Evolutionary conservation across 1,139 yeast genomes (phyloP).

Genomic region (Groenewaldozyma sp.): DNA sequence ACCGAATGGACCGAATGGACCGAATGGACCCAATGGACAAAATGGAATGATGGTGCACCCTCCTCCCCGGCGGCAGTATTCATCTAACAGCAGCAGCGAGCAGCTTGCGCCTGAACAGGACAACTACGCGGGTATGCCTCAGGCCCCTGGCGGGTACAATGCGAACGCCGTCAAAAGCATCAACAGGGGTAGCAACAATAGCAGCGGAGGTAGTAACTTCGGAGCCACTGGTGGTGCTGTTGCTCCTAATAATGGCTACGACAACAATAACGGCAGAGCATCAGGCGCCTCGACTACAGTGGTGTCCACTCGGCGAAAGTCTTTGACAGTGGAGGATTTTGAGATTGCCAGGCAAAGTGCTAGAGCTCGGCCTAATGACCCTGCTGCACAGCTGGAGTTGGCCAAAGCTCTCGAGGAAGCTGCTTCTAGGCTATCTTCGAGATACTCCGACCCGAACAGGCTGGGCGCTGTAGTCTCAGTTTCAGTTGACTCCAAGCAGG

Average conservation of each 20-base stretch:
- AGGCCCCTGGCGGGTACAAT: no score
- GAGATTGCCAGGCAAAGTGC: conserved; percentile 26
- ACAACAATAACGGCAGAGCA: no score
- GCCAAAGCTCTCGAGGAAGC: conserved; percentile 33
- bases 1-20: background rate
- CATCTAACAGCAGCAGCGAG: background rate
- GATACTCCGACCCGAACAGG: conserved; percentile 28
- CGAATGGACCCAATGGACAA: background rate
- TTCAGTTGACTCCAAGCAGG: conserved; percentile 34
- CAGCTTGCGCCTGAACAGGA: background rate
- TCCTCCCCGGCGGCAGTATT: conserved; percentile 23
- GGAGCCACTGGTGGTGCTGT: background rate
- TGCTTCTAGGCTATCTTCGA: conserved; percentile 22
- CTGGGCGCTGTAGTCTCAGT: conserved; percentile 16
- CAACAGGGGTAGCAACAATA: background rate
- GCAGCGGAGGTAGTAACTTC: background rate
- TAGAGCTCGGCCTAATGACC: conserved; percentile 24
- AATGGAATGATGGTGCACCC: conserved; percentile 12
- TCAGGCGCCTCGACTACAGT: background rate
- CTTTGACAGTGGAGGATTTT: conserved; percentile 23
- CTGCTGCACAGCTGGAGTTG: conserved; percentile 28
- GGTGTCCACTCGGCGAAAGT: conserved; percentile 5
- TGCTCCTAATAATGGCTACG: conserved; percentile 11
- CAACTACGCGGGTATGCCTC: background rate
- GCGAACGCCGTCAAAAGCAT: background rate